Evolutionary conservation across 2,329 filamentous ascomycete genomes (phyloP).

Genomic region (Calycina herbarum): DNA sequence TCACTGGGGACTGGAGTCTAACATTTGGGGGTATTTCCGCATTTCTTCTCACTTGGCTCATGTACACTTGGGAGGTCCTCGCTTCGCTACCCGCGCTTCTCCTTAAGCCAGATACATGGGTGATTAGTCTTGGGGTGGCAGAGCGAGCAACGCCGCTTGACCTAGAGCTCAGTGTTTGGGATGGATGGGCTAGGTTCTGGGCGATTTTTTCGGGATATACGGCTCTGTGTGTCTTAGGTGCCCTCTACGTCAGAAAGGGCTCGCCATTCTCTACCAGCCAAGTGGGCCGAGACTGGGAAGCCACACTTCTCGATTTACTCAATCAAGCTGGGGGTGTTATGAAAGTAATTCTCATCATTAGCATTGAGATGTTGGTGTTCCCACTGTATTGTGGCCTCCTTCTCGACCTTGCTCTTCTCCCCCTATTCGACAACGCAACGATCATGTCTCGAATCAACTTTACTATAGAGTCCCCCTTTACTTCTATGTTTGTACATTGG

Average conservation of each 20-base stretch:
- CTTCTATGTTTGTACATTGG: constrained; percentile 96
- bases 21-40: constrained; percentile 23
- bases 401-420: constrained; percentile 83
- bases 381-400: constrained; percentile 93
- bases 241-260: constrained; percentile 75
- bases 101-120: constrained; percentile 55
- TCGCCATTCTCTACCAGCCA: constrained; percentile 63
- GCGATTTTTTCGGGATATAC: constrained; percentile 82
- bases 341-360: constrained; percentile 97
- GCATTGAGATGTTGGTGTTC: constrained; percentile 98
- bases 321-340: constrained; percentile 94
- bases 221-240: constrained; percentile 71
- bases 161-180: constrained; percentile 66
- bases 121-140: constrained; percentile 53
- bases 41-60: constrained; percentile 14
- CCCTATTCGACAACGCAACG: constrained; percentile 81
- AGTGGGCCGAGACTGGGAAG: constrained; percentile 66
- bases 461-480: constrained; percentile 75
- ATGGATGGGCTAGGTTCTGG: constrained; percentile 60
- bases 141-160: constrained; percentile 45
- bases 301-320: constrained; percentile 75
- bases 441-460: constrained; percentile 77
- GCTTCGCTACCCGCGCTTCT: constrained; percentile 40
- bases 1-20: constrained; percentile 44
- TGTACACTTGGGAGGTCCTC: constrained; percentile 24